Percentiles rank a stretch among this genome's conserved stretches.
Evolutionary conservation across 352 stramenopile species (phyloP).

Genomic region (Phytopythium vexans): DNA sequence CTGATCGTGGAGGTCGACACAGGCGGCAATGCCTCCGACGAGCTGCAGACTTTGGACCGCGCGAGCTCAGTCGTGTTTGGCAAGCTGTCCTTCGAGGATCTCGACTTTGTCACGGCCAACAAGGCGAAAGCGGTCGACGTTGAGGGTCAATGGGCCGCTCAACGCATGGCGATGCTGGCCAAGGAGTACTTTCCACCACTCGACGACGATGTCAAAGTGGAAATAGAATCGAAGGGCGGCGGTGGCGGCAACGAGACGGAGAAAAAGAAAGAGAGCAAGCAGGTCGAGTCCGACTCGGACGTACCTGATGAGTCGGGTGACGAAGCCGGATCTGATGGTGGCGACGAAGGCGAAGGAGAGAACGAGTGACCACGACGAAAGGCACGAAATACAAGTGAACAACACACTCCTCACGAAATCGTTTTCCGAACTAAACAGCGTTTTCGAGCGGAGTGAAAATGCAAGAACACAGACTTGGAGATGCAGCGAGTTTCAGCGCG

Average conservation of each 20-base stretch:
- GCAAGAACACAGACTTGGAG: constrained; percentile 3
- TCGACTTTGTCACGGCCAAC: constrained; percentile 62
- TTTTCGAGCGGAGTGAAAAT: constrained; percentile 1
- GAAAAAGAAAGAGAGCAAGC: neutral
- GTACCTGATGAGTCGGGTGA: neutral
- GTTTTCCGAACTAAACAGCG: too few relatives aligned
- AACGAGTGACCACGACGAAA: too few relatives aligned
- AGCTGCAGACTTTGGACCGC: constrained; percentile 57
- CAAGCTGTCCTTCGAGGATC: constrained; percentile 59
- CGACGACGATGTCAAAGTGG: constrained; percentile 27
- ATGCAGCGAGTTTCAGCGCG: neutral
- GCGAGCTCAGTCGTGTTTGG: constrained; percentile 41
- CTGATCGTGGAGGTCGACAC: constrained; percentile 57
- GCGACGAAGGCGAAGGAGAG: too few relatives aligned
- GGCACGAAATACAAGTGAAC: too few relatives aligned
- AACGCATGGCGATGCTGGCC: constrained; percentile 48
- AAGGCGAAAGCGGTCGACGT: constrained; percentile 50
- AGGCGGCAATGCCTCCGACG: constrained; percentile 26
- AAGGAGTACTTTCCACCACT: constrained; percentile 66
- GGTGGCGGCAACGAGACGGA: constrained; percentile 9
- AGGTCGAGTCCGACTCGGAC: neutral
- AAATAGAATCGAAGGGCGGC: constrained; percentile 12
- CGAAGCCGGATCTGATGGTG: too few relatives aligned
- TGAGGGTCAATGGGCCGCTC: constrained; percentile 53
- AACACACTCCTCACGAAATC: too few relatives aligned